phyloP scores from a whole-genome alignment of 352 stramenopile genomes.

The Globisporangium alternatum region DNA sequence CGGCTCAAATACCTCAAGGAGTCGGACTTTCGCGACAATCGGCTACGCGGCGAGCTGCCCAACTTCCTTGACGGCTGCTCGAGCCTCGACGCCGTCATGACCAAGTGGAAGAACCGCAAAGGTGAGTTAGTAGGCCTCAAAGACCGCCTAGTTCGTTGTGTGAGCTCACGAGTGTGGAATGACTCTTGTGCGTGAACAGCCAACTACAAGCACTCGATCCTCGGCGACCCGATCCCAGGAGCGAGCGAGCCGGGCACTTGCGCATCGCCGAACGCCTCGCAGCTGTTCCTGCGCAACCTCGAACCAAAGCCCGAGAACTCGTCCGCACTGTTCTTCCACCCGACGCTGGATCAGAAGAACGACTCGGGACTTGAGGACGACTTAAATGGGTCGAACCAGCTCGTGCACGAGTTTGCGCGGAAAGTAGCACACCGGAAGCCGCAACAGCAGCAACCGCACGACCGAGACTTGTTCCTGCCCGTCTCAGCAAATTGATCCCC shows the following conservation, averaged over 20 bases:
- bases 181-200: slow-evolving; percentile 19
- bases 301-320: slow-evolving; percentile 55
- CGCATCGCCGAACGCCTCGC: slow-evolving; percentile 27
- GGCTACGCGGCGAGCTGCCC: slow-evolving; percentile 64
- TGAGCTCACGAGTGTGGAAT: not conserved
- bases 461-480: slow-evolving; percentile 15
- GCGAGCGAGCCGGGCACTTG: slow-evolving; percentile 25
- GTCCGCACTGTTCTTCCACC: slow-evolving; percentile 56
- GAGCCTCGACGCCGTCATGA: slow-evolving; percentile 75
- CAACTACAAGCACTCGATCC: slow-evolving; percentile 66
- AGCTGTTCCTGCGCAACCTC: slow-evolving; percentile 54
- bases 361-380: slow-evolving; percentile 57
- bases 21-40: slow-evolving; percentile 79
- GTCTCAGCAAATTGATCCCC: slow-evolving; percentile 12
- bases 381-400: slow-evolving; percentile 40
- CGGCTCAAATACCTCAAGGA: slow-evolving; percentile 79
- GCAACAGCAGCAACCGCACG: not conserved
- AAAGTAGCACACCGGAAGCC: slow-evolving; percentile 21
- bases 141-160: not conserved
- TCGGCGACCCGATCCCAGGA: slow-evolving; percentile 61
- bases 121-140: slow-evolving; percentile 9
- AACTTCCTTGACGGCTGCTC: slow-evolving; percentile 82
- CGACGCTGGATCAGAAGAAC: slow-evolving; percentile 49
- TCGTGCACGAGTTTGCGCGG: slow-evolving; percentile 49
- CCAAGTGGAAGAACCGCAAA: slow-evolving; percentile 83